Evolutionary conservation across 768 basidiomycete genomes (phyloP).

Genomic region (Auricularia sp.): DNA sequence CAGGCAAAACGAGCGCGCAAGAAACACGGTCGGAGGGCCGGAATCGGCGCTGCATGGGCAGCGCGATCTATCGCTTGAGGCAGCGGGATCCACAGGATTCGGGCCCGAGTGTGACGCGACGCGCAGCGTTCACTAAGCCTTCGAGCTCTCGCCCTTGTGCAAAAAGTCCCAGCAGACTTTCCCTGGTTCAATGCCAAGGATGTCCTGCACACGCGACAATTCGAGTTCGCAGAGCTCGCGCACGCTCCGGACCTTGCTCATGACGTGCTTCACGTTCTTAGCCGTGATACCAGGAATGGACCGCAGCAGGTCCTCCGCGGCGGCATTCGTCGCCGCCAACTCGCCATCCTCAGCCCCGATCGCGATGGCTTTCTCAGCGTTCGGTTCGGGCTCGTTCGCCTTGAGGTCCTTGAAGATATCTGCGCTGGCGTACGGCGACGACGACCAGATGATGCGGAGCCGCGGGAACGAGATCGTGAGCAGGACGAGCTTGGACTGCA

Average conservation of each 20-base stretch:
- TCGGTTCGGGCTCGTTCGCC: conserved; percentile 66
- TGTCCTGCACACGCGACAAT: conserved; percentile 51
- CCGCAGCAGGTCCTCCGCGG: conserved; percentile 75
- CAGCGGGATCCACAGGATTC: too few species aligned
- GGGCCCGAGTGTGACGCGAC: too few species aligned
- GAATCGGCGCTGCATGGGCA: too few species aligned
- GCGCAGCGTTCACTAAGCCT: not conserved
- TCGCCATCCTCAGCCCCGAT: conserved; percentile 75
- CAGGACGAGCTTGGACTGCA: conserved; percentile 90
- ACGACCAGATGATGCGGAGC: conserved; percentile 93
- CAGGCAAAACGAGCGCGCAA: too few species aligned
- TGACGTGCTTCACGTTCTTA: conserved; percentile 79
- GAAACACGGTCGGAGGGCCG: too few species aligned
- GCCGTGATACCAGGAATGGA: conserved; percentile 75
- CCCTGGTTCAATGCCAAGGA: conserved; percentile 76
- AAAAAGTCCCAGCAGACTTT: conserved; percentile 75
- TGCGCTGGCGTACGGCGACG: conserved; percentile 84
- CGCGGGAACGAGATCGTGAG: conserved; percentile 86
- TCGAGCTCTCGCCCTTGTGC: conserved; percentile 46
- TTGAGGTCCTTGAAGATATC: conserved; percentile 94
- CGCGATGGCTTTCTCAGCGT: conserved; percentile 60
- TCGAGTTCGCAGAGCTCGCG: conserved; percentile 61
- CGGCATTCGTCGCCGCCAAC: conserved; percentile 55
- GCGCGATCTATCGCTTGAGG: too few species aligned
- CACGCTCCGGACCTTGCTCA: conserved; percentile 70